Evolutionary conservation across 2,329 filamentous ascomycete genomes (phyloP).

Genomic region (Knufia petricola): DNA sequence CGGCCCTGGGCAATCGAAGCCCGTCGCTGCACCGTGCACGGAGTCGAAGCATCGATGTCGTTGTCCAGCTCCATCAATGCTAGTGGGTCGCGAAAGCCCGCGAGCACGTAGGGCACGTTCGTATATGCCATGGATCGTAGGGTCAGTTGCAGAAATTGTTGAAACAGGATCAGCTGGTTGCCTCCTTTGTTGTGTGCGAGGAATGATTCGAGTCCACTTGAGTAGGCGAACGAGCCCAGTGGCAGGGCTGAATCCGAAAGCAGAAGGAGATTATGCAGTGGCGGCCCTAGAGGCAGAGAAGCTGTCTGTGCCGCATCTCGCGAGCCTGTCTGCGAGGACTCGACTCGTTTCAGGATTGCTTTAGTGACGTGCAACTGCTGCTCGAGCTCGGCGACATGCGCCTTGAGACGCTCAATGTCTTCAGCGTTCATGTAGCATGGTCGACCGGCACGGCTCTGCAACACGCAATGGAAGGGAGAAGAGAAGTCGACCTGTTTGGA

Average conservation of each 20-base stretch:
- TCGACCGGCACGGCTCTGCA: background rate
- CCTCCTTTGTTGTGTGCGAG: constrained; percentile 44
- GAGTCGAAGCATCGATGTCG: constrained; percentile 53
- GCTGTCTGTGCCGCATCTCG: background rate
- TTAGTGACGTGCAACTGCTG: constrained; percentile 38
- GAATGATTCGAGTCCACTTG: constrained; percentile 54
- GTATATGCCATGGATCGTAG: constrained; percentile 49
- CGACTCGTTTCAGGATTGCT: constrained; percentile 29
- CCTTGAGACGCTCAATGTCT: constrained; percentile 16
- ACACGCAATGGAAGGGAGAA: background rate
- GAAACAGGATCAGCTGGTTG: constrained; percentile 33
- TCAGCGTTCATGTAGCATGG: constrained; percentile 13
- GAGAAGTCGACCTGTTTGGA: no score
- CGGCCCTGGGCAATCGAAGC: constrained; percentile 53
- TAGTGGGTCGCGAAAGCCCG: constrained; percentile 43
- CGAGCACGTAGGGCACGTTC: constrained; percentile 50
- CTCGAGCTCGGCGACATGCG: constrained; percentile 38
- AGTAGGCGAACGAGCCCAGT: constrained; percentile 57
- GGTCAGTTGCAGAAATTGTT: constrained; percentile 48
- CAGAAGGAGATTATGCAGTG: constrained; percentile 39
- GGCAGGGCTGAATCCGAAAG: constrained; percentile 56
- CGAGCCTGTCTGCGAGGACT: constrained; percentile 5
- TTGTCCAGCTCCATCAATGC: constrained; percentile 48
- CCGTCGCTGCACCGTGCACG: constrained; percentile 52
- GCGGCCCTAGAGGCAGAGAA: constrained; percentile 15